A percentile compares a stretch with the other conserved stretches of the same genome.
These are phyloP conservation scores for Alternaria sp. DNA, from an alignment of 2,329 filamentous ascomycete genomes.

Conservation along the genomic window DNA sequence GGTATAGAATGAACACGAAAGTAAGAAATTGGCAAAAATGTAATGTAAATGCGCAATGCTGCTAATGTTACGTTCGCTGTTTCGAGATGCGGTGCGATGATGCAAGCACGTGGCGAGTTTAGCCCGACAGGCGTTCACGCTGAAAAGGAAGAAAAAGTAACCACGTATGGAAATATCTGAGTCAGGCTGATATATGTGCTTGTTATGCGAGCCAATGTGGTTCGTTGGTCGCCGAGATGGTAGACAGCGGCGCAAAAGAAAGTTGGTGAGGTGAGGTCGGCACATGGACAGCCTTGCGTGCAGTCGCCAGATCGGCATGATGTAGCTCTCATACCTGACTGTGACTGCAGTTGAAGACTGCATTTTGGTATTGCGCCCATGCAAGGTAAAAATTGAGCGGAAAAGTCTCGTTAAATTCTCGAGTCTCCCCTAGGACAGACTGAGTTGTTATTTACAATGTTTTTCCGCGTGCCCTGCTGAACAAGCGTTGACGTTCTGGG, in stretches of 20 bases:
- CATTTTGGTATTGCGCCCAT: not conserved
- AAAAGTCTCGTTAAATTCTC: not conserved
- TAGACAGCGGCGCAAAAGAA: conserved; percentile 6
- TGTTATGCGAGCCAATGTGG: conserved; percentile 1
- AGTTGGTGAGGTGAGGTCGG: conserved; percentile 7
- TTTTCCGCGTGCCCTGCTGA: conserved; percentile 1
- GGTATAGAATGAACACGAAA: not conserved
- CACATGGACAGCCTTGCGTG: conserved; percentile 5
- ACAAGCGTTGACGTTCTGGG: conserved; percentile 12
- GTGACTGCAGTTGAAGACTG: conserved; percentile 2
- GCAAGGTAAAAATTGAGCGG: not conserved
- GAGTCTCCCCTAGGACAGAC: not conserved
- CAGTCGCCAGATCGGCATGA: conserved; percentile 13
- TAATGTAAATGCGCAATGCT: not conserved
- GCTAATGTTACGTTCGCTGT: conserved; percentile 1
- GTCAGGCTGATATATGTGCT: conserved; percentile 1
- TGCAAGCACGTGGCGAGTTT: not conserved
- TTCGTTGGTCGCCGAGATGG: not conserved
- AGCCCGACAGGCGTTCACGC: conserved; percentile 1
- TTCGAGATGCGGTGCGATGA: not conserved
- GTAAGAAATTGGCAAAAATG: not conserved
- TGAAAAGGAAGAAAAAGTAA: conserved; percentile 1
- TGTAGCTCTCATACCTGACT: conserved; percentile 13
- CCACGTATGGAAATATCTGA: not conserved
- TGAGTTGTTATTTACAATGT: not conserved